phyloP scores from a whole-genome alignment of 1,284 basidiomycete genomes.

The Moesziomyces parantarcticus region DNA sequence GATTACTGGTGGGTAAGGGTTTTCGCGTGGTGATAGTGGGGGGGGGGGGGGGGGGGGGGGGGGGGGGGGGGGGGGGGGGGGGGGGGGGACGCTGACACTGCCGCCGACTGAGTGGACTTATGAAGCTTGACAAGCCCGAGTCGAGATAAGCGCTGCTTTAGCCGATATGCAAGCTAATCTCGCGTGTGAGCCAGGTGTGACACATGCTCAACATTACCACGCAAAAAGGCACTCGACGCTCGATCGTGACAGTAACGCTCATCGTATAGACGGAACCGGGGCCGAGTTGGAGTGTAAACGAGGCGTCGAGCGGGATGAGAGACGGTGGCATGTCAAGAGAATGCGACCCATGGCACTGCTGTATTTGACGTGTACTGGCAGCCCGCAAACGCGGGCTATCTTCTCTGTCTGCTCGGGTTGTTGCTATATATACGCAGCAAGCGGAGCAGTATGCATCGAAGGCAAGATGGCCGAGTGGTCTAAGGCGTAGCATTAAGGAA shows the following conservation, averaged over 20 bases:
- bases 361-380: background rate
- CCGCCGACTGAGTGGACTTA: background rate
- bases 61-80: too few species aligned
- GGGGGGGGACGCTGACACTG: background rate
- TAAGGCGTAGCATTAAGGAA: constrained; percentile 66
- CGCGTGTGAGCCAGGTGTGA: background rate
- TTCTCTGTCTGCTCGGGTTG: too few species aligned
- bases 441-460: background rate
- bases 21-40: too few species aligned
- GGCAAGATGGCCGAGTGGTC: constrained; percentile 68
- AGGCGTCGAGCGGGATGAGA: background rate
- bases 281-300: background rate
- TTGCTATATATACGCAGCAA: constrained; percentile 5
- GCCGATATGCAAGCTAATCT: background rate
- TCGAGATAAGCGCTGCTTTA: background rate
- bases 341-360: background rate
- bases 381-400: background rate
- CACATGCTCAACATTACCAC: background rate
- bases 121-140: background rate
- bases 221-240: too few species aligned
- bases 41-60: too few species aligned
- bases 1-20: too few species aligned
- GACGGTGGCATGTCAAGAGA: background rate
- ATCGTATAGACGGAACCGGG: background rate
- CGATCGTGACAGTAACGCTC: background rate